Base-by-base conservation (phyloP, 352 stramenopile genomes). In the Nothophytophthora sp. region DNA sequence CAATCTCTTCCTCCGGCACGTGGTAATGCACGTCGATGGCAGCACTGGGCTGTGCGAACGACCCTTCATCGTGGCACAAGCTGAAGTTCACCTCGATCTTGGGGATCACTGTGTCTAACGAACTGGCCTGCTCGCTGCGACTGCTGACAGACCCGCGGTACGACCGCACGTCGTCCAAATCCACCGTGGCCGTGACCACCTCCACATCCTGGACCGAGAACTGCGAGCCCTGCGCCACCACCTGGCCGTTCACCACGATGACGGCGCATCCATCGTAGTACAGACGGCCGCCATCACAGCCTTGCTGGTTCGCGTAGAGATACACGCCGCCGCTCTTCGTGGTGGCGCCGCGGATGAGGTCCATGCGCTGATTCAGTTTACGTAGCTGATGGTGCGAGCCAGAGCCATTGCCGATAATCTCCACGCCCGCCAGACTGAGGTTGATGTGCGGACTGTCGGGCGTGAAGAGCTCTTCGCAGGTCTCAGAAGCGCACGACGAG, bases 391-490 rank as follows among this genome's bases (percentile, higher is more conserved):
- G 97, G 80, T 99, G 97, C 41, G 88, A 98, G 6, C 96, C 97
- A 6, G 89, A 98, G 8, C 96, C 97, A 63, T 99, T 99, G 11
- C 93, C 92, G 50, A 99, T 96, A 61, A 99, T 99, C 61, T 99
- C 96, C 16, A 99, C 96, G 22, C 97, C 97, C 2, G 87, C 76
- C 19, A 99, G 69, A 51, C 70, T 72, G 4, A 98, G 67, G 38
- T 95, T 87, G 67, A 99, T 99, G 70, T 99, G 96, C 10, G 96
- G 94, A 30, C 88, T 89, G 54, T 93, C 76, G 0, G 96, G 95
- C 22, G 96, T 99, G 83, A 98, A 99, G 24, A 99, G 75, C 70
- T 99, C 97, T 71, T 99, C 97, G 66, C 97, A 99, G 18, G 92
- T 97, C 80, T 99, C 97, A 35, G 90, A 96, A 20, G 89, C 88